Evolutionary conservation across 2,329 filamentous ascomycete genomes (phyloP), one percentile per base, ranked within the genome.

Genomic region (Zelopaecilomyces penicillatus): DNA sequence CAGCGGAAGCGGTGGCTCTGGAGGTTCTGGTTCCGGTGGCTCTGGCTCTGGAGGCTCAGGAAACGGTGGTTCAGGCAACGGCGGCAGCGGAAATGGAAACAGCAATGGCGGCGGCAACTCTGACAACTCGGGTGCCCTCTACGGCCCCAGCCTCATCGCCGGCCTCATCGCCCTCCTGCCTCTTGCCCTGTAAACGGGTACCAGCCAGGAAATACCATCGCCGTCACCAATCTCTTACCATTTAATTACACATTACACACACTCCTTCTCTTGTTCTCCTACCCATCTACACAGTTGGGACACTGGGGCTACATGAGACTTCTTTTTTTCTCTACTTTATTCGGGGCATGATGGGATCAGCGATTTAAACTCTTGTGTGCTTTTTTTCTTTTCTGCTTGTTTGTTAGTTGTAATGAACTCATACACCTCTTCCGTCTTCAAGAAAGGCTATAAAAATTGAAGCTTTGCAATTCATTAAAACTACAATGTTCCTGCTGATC

Each of bases 141-240:
- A 43, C 19, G 35, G 52, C 26, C 57, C 58, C 5, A 53, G 38
- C 39, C 38, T 53, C 12, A 31, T 61, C 27, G 43, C 52, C 19
- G 56, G 54, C 9, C 44, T 57, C 7, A 9, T 60, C 9, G 58
- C 47, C 6, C 37, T 58, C 3, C 29, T 55, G 29, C 57, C 57
- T 40, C 47, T 61, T 26, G 8, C 59, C 36, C 49, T 60, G n/a
- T 61, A 48, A 53, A 11, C 6, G 12, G 38, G 27, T 39, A 52
- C 5, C 42, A 35, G 9, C 32, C 34, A 5, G 40, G 35, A 12
- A 34, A 19, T 19, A 19, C 19, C 19, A 19, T 19, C 19, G 3
- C 19, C 19, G 19, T 19, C 19, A 19, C 19, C 19, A 19, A 19
- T 19, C 19, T 19, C 19, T 34, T 34, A 34, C 12, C 8, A 34